Conservation (phyloP, 2,329 filamentous ascomycete species). For the Sporothrix curviconia region DNA sequence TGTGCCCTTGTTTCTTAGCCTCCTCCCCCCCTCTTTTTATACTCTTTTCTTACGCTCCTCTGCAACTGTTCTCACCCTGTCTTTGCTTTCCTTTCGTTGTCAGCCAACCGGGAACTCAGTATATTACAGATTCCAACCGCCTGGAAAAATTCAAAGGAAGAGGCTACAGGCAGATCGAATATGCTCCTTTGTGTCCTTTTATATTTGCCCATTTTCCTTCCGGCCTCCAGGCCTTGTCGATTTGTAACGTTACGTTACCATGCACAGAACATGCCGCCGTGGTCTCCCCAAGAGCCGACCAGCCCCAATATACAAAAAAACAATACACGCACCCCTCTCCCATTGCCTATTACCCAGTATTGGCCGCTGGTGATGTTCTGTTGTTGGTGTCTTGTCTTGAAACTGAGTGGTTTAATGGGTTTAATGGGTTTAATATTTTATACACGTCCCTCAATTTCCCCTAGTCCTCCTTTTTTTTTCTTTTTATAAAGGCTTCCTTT, state of each 20-base stretch:
- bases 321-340: not conserved
- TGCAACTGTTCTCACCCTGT: not conserved
- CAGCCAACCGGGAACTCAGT: slow-evolving; percentile 14
- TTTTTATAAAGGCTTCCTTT: no score
- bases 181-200: not conserved
- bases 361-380: no score
- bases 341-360: no score
- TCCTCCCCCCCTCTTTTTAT: not conserved
- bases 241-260: slow-evolving; percentile 14
- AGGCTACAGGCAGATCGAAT: not conserved
- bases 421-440: no score
- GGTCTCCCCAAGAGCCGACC: not conserved
- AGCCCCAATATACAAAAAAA: not conserved
- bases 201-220: not conserved
- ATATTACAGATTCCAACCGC: slow-evolving; percentile 16
- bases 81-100: not conserved
- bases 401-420: no score
- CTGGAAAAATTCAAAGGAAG: slow-evolving; percentile 13
- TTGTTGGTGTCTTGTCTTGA: no score
- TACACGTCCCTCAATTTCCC: no score
- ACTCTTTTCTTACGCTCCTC: not conserved
- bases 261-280: not conserved
- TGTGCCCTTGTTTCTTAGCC: not conserved
- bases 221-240: not conserved
- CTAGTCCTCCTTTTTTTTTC: no score